Base-by-base conservation (phyloP, 129 eudicot genomes). In the Logfia minima region DNA sequence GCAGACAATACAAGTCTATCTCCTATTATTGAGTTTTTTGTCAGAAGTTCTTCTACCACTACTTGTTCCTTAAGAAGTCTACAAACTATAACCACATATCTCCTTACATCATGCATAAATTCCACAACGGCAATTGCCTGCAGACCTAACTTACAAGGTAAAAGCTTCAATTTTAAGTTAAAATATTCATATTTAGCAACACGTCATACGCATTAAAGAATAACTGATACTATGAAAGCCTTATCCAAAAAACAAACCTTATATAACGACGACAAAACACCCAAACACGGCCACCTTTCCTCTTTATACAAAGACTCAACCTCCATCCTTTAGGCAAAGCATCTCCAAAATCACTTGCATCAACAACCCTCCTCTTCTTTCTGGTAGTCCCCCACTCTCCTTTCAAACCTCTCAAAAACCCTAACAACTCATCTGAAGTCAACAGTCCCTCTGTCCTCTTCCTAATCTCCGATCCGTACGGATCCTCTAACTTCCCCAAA, bases 301-400 rank as follows among this genome's bases (percentile, higher is more conserved):
- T 90, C 90, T 87, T 90, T n/a, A 87, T 69, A 74, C 87, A 80
- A 48, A 93, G 82, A 67, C 74, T 78, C 35, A 93, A 79, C 85
- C 74, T 88, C 98, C 98, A 93, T 52, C 92, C 96, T 64, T 82
- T 81, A 1, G 96, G 98, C 84, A 93, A 77, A 35, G 66, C 81
- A 82, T 84, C 85, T 48, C 98, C 98, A 45, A 88, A 90, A 76
- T 72, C 84, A 65, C 82, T 81, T 0, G 98, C 96, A 77, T 90
- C 92, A 29, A 93, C 97, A 75, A 88, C 80, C 85, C 79, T 85
- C 80, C 78, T 85, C 92, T 89, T 93, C 97, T 79, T 90, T 74
- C 96, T 90, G 66, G 87, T 74, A 84, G 89, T 90, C 56, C 92
- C 95, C 98, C 98, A 93, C 52, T 86, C 75, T 58, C 98, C 98